phyloP scores from a whole-genome alignment of 768 basidiomycete species.

The Solioccasus polychromus region DNA sequence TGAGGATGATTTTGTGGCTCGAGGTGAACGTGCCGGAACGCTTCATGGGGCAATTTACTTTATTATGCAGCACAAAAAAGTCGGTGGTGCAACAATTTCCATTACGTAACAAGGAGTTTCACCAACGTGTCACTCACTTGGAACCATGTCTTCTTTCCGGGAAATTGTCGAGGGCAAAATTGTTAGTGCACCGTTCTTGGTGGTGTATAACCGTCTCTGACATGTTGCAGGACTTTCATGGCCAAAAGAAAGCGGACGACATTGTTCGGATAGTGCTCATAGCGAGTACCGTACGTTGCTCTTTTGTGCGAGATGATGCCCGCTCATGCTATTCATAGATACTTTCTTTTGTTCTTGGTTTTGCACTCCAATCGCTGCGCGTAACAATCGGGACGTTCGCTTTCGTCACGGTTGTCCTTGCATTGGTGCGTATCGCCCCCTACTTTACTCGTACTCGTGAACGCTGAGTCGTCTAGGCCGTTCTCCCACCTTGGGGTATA shows the following conservation, averaged over 20 bases:
- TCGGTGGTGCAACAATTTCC: too few species aligned
- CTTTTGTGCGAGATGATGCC: neutral
- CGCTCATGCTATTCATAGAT: conserved; percentile 14
- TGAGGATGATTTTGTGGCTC: conserved; percentile 40
- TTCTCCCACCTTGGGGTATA: conserved; percentile 69
- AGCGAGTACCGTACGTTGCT: conserved; percentile 21
- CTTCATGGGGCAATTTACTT: conserved; percentile 16
- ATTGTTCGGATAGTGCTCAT: conserved; percentile 24
- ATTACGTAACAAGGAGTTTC: too few species aligned
- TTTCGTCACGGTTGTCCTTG: conserved; percentile 18
- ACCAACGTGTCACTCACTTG: conserved; percentile 10
- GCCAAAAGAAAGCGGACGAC: conserved; percentile 26
- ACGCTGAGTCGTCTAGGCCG: conserved; percentile 37
- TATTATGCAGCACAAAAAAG: too few species aligned
- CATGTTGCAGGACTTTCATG: conserved; percentile 28
- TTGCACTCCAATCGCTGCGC: conserved; percentile 26
- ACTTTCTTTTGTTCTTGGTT: conserved; percentile 30
- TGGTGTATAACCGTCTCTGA: conserved; percentile 2
- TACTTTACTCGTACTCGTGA: too few species aligned
- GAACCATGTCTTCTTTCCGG: conserved; percentile 24
- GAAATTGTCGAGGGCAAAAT: conserved; percentile 31
- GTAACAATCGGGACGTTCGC: conserved; percentile 25
- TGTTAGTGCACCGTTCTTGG: conserved; percentile 11
- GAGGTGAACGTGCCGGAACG: conserved; percentile 20
- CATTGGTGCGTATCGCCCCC: conserved; percentile 24